phyloP scores from a whole-genome alignment of 768 basidiomycete species.

The Suillus spraguei region DNA sequence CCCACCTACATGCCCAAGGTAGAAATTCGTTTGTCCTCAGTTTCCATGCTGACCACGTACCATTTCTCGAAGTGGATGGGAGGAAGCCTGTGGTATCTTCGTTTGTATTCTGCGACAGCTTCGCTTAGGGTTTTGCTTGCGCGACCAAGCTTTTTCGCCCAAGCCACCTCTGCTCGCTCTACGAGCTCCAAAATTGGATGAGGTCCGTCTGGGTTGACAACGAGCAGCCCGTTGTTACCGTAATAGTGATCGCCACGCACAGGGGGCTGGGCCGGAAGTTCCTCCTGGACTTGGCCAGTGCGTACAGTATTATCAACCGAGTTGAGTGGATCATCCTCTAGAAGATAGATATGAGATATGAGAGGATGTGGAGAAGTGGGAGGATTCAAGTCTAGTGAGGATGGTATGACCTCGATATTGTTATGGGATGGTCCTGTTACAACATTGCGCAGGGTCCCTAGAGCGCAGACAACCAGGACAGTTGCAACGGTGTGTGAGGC shows the following conservation, averaged over 20 bases:
- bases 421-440: neutral
- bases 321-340: neutral
- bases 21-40: neutral
- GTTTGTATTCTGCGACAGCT: constrained; percentile 41
- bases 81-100: constrained; percentile 36
- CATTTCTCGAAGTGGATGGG: constrained; percentile 47
- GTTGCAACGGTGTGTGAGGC: neutral
- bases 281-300: neutral
- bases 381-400: neutral
- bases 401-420: neutral
- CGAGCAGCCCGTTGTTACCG: constrained; percentile 32
- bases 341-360: neutral
- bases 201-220: constrained; percentile 36
- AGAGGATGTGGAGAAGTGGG: too few species aligned
- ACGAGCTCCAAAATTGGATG: constrained; percentile 51
- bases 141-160: constrained; percentile 35
- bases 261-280: neutral
- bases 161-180: constrained; percentile 35
- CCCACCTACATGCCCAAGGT: constrained; percentile 38
- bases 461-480: constrained; percentile 3
- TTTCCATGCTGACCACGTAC: constrained; percentile 23
- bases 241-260: constrained; percentile 22
- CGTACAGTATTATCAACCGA: neutral
- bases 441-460: neutral
- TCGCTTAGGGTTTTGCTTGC: constrained; percentile 40